Base-by-base conservation (phyloP, 345 rosid genomes). In the Lagerstroemia speciosa region DNA sequence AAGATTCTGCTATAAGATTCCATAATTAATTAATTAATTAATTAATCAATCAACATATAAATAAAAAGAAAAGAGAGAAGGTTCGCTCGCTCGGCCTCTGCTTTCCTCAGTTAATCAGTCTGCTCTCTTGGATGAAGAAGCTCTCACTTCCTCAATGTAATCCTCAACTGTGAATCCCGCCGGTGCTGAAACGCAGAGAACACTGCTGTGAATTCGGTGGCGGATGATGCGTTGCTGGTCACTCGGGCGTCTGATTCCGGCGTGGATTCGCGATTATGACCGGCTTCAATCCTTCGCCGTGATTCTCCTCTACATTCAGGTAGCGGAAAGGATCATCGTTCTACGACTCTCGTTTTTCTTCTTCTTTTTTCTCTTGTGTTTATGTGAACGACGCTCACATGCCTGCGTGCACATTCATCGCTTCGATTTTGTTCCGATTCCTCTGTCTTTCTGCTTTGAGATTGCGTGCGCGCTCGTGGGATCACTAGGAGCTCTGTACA, bases 401-500 rank as follows among this genome's bases (percentile, higher is more conserved):
- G 6, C 31, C 34, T 65, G 67, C 38, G 63, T 8, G 55, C 34
- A 32, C 62, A 22, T 43, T 26, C 5, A 34, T 24, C 38, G 37
- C 50, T 55, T 14, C 11, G 36, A 53, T 55, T 36, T 16, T 64
- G 55, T 24, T 71, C 17, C 37, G n/a, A 19, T 52, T n/a, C 5
- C 62, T 57, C 32, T 24, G 68, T 64, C 20, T 43, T 58, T 17
- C 33, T 48, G 30, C 12, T 29, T 43, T 52, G 33, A 83, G 96
- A 90, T 90, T 76, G 95, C 89, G 3, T 88, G 97, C 74, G 89
- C 98, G 8, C 72, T 93, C 77, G 82, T 90, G 64, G 97, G 98
- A 78, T 88, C 97, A 11, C 77, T 90, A 2, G 97, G 98, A 3
- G 96, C 98, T 70, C 81, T 84, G 75, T 89, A 86, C 87, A 93